Evolutionary conservation across 2,329 filamentous ascomycete species (phyloP).

Genomic region (Colletotrichum costaricense): DNA sequence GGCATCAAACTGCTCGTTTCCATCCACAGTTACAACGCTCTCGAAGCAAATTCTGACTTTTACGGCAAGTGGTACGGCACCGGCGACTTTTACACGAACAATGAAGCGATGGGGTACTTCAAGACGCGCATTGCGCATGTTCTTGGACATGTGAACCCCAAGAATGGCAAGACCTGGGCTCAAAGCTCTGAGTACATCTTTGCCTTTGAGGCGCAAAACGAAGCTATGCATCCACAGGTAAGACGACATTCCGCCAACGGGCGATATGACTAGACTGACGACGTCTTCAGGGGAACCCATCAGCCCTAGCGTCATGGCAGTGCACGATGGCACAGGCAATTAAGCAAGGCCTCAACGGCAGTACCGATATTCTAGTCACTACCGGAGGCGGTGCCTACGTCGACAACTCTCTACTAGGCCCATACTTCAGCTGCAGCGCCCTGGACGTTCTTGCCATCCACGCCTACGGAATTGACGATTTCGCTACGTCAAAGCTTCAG

Average conservation of each 20-base stretch:
- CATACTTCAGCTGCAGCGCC: slow-evolving; percentile 31
- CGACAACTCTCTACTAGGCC: slow-evolving; percentile 35
- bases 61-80: slow-evolving; percentile 36
- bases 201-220: slow-evolving; percentile 40
- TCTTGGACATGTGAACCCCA: slow-evolving; percentile 27
- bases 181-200: slow-evolving; percentile 40
- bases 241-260: too few species aligned
- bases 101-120: slow-evolving; percentile 28
- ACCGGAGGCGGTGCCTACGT: slow-evolving; percentile 38
- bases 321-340: slow-evolving; percentile 40
- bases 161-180: slow-evolving; percentile 36
- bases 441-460: slow-evolving; percentile 39
- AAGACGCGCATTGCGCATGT: slow-evolving; percentile 31
- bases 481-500: slow-evolving; percentile 25
- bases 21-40: slow-evolving; percentile 35
- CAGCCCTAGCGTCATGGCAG: slow-evolving; percentile 38
- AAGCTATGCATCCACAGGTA: slow-evolving; percentile 39
- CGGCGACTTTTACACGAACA: slow-evolving; percentile 31
- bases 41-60: slow-evolving; percentile 20
- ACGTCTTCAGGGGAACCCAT: slow-evolving; percentile 33
- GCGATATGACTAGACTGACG: not conserved
- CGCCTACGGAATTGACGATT: slow-evolving; percentile 39
- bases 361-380: slow-evolving; percentile 35
- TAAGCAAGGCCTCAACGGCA: slow-evolving; percentile 37
- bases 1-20: slow-evolving; percentile 36